Percentiles rank a stretch among this genome's conserved stretches.
Evolutionary conservation across 2,329 filamentous ascomycete species (phyloP).

Genomic region (Fusarium sacchari): DNA sequence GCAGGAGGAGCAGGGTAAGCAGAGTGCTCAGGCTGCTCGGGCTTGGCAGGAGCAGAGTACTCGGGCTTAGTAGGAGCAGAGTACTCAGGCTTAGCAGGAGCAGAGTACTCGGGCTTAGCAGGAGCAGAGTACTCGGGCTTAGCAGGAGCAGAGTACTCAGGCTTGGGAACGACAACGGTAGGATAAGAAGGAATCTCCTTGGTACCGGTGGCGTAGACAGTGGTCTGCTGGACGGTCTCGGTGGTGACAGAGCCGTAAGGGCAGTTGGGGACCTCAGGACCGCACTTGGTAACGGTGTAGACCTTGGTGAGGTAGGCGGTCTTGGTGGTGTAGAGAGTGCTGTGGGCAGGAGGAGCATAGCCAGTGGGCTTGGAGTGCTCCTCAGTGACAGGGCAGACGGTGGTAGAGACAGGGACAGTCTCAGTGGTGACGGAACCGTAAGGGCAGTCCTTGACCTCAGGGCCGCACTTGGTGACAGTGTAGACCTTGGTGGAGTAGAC

Average conservation of each 20-base stretch:
- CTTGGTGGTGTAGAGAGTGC: slow-evolving; percentile 47
- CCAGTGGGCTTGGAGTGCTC: slow-evolving; percentile 30
- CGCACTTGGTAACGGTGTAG: slow-evolving; percentile 48
- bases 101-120: neutral
- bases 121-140: slow-evolving; percentile 11
- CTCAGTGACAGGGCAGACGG: slow-evolving; percentile 14
- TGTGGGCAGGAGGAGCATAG: slow-evolving; percentile 27
- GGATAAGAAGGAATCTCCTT: slow-evolving; percentile 34
- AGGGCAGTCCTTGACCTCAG: slow-evolving; percentile 44
- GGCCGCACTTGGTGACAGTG: slow-evolving; percentile 47
- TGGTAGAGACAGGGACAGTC: slow-evolving; percentile 5
- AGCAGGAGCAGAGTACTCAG: slow-evolving; percentile 10
- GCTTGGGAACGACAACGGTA: slow-evolving; percentile 28
- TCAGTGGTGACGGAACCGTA: slow-evolving; percentile 44
- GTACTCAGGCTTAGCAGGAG: slow-evolving; percentile 11
- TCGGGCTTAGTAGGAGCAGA: slow-evolving; percentile 24
- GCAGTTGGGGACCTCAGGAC: slow-evolving; percentile 46
- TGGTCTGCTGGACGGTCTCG: slow-evolving; percentile 20
- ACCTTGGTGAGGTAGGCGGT: slow-evolving; percentile 47
- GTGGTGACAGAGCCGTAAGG: slow-evolving; percentile 47
- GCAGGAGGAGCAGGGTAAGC: slow-evolving; percentile 19
- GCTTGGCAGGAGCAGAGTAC: slow-evolving; percentile 15
- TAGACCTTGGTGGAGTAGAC: slow-evolving; percentile 47
- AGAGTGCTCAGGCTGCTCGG: slow-evolving; percentile 10
- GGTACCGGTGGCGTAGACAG: slow-evolving; percentile 24